These are phyloP conservation scores for Saccharata proteae DNA, from an alignment of 2,329 filamentous ascomycete species.

Conservation along the genomic window DNA sequence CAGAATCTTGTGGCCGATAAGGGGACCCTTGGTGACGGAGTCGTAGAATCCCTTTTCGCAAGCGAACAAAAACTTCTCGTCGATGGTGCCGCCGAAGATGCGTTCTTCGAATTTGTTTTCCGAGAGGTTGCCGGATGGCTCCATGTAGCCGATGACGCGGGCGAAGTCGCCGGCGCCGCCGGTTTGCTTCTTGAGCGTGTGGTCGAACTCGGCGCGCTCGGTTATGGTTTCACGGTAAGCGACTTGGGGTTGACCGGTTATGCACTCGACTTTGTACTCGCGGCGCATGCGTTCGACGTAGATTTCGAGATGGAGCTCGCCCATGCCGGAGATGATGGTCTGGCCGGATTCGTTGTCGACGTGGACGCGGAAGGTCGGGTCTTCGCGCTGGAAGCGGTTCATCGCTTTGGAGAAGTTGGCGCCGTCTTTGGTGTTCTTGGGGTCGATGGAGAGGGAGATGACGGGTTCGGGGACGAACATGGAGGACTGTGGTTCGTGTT, in stretches of 20 bases:
- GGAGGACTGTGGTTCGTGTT: conserved; percentile 42
- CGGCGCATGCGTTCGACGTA: conserved; percentile 94
- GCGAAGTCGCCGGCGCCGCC: conserved; percentile 94
- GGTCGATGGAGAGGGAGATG: conserved; percentile 94
- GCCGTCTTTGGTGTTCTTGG: conserved; percentile 82
- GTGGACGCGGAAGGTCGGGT: conserved; percentile 91
- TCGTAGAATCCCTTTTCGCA: conserved; percentile 90
- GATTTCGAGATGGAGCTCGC: conserved; percentile 90
- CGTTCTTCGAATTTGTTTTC: conserved; percentile 78
- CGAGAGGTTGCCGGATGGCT: conserved; percentile 62
- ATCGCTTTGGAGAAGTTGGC: conserved; percentile 97
- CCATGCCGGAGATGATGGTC: conserved; percentile 98
- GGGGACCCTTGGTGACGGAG: conserved; percentile 72
- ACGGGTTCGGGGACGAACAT: conserved; percentile 98
- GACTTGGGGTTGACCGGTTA: conserved; percentile 92
- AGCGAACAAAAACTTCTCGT: conserved; percentile 89
- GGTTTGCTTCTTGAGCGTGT: conserved; percentile 86
- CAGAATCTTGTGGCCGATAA: conserved; percentile 86
- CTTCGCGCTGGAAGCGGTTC: conserved; percentile 96
- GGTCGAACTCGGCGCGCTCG: conserved; percentile 72
- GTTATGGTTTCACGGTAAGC: conserved; percentile 93
- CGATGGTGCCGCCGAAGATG: conserved; percentile 79
- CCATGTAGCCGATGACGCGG: conserved; percentile 81
- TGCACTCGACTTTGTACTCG: conserved; percentile 92
- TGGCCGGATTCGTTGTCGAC: conserved; percentile 88